Percentiles rank a stretch among this genome's conserved stretches.
These are phyloP conservation scores for Fusarium austroafricanum DNA, from an alignment of 2,329 filamentous ascomycete genomes.

Conservation along the genomic window DNA sequence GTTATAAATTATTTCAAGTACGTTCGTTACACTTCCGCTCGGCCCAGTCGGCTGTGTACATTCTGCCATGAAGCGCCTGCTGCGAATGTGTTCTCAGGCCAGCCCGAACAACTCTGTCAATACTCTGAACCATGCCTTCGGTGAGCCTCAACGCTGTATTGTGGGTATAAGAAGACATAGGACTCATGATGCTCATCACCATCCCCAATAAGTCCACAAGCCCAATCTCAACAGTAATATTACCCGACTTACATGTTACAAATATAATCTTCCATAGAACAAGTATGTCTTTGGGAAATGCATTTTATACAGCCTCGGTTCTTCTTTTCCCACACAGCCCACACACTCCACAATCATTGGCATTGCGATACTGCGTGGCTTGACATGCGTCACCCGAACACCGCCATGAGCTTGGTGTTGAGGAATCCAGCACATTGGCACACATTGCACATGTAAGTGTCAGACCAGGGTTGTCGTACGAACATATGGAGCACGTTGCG, in stretches of 20 bases:
- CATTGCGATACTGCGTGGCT: conserved; percentile 71
- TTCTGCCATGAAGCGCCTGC: not conserved
- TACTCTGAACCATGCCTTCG: not conserved
- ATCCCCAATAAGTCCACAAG: not conserved
- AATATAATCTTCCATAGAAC: not conserved
- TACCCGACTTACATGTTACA: not conserved
- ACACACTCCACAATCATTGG: conserved; percentile 75
- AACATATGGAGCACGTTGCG: conserved; percentile 71
- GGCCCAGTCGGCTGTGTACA: not conserved
- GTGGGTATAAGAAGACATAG: not conserved
- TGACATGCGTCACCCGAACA: conserved; percentile 69
- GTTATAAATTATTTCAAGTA: not conserved
- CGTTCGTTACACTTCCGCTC: not conserved
- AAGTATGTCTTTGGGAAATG: not conserved
- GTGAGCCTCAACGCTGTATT: not conserved
- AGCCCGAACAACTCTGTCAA: not conserved
- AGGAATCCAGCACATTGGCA: conserved; percentile 72
- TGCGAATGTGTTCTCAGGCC: not conserved
- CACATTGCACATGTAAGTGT: conserved; percentile 75
- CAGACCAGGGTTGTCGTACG: conserved; percentile 67
- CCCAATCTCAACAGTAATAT: not conserved
- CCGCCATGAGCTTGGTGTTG: conserved; percentile 70
- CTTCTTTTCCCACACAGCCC: conserved; percentile 71
- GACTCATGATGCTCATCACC: not conserved
- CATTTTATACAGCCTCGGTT: conserved; percentile 6